phyloP scores from a whole-genome alignment of 495 filamentous ascomycete species.

The Penicillium verhagenii region DNA sequence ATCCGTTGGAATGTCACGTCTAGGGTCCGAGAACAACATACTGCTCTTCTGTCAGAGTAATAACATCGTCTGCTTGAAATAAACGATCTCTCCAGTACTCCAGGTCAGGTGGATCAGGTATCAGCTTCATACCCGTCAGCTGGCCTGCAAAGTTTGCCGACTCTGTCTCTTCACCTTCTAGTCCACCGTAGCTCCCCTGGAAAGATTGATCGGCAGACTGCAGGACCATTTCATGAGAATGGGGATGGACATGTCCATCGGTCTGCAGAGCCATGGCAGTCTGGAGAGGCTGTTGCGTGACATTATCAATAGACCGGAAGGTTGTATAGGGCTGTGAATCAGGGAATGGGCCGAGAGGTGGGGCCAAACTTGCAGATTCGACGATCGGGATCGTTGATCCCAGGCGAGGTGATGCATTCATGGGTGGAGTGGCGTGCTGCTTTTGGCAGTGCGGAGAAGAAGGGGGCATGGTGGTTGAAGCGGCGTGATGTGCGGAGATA shows the following conservation, averaged over 20 bases:
- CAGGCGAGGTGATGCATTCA: conserved; percentile 18
- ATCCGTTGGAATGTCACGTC: background rate
- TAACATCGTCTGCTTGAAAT: conserved; percentile 73
- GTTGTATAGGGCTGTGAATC: conserved; percentile 21
- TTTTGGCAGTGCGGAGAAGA: conserved; percentile 24
- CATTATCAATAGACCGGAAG: conserved; percentile 20
- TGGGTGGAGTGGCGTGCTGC: conserved; percentile 18
- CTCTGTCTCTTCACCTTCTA: conserved; percentile 9
- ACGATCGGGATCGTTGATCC: conserved; percentile 13
- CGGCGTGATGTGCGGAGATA: conserved; percentile 16
- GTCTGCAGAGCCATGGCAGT: conserved; percentile 14
- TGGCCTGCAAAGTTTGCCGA: conserved; percentile 37
- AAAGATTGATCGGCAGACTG: conserved; percentile 12
- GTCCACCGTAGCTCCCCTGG: conserved; percentile 8
- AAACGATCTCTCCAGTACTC: conserved; percentile 71
- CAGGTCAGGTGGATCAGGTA: conserved; percentile 68
- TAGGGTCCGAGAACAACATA: conserved; percentile 39
- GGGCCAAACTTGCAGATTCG: conserved; percentile 4
- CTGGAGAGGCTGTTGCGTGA: conserved; percentile 19
- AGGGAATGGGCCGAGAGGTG: conserved; percentile 17
- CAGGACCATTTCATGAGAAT: conserved; percentile 11
- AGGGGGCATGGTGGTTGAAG: conserved; percentile 30
- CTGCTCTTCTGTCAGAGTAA: conserved; percentile 78
- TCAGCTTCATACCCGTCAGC: conserved; percentile 56
- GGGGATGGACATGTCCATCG: conserved; percentile 8